Evolutionary conservation across 345 rosid genomes (phyloP).

Genomic region (Lepidium africanum): DNA sequence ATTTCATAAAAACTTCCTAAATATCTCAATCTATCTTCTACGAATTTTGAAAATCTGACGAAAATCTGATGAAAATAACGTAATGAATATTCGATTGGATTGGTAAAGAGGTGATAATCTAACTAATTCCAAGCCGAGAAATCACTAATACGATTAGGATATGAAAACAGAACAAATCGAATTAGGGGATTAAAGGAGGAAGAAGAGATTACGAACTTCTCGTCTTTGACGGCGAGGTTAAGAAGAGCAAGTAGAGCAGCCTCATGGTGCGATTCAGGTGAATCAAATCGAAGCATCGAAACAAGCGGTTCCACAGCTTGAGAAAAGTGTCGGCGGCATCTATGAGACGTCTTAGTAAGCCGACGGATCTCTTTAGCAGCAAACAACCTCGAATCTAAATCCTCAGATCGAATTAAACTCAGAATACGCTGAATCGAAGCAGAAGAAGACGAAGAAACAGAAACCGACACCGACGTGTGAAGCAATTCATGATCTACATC

Average conservation of each 20-base stretch:
- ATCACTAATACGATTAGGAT: slow-evolving; percentile 1
- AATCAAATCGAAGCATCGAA: slow-evolving; percentile 56
- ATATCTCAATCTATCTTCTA: neutral
- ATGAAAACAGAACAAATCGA: neutral
- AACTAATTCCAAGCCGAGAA: neutral
- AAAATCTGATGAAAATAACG: neutral
- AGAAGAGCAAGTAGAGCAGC: slow-evolving; percentile 90
- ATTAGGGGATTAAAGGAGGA: neutral
- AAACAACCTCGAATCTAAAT: slow-evolving; percentile 49
- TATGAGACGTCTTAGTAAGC: slow-evolving; percentile 78
- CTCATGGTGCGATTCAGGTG: slow-evolving; percentile 43
- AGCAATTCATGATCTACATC: slow-evolving; percentile 40
- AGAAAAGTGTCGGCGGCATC: slow-evolving; percentile 78
- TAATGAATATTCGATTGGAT: neutral
- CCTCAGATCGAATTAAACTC: slow-evolving; percentile 41
- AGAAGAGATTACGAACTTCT: slow-evolving; percentile 48
- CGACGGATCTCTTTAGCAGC: slow-evolving; percentile 89
- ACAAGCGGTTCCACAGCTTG: slow-evolving; percentile 71
- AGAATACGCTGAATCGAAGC: slow-evolving; percentile 49
- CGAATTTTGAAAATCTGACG: neutral
- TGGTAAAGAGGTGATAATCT: neutral
- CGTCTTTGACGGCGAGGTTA: slow-evolving; percentile 96
- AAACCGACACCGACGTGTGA: slow-evolving; percentile 5
- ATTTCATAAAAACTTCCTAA: no score
- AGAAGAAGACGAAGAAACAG: slow-evolving; percentile 30